Conservation (phyloP, 345 rosid genomes). For the Dovyalis caffra region DNA sequence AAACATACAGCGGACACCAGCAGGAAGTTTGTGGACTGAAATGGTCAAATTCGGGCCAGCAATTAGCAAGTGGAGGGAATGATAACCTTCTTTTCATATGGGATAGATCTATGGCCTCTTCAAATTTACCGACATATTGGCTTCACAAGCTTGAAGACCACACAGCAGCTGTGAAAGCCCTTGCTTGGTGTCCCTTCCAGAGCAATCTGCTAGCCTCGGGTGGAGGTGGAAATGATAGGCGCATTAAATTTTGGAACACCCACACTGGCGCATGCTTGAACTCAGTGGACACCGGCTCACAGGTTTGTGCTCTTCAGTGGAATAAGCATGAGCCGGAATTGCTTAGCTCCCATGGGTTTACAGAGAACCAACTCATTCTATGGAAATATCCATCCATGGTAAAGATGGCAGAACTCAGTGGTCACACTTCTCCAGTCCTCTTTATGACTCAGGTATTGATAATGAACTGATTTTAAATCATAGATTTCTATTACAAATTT, state of each 20-base stretch:
- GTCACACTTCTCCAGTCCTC: constrained; percentile 46
- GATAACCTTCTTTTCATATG: constrained; percentile 21
- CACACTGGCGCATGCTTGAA: constrained; percentile 51
- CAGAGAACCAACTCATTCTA: constrained; percentile 41
- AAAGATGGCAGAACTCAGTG: constrained; percentile 44
- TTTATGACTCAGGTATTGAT: constrained; percentile 35
- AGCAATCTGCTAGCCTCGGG: constrained; percentile 46
- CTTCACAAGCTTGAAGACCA: constrained; percentile 52
- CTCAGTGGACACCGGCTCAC: constrained; percentile 42
- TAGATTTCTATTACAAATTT: not conserved
- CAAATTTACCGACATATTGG: constrained; percentile 40
- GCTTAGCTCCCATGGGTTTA: constrained; percentile 49
- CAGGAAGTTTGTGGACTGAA: constrained; percentile 29
- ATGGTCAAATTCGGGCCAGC: constrained; percentile 30
- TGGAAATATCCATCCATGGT: constrained; percentile 40
- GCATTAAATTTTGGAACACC: constrained; percentile 49
- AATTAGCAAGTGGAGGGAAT: constrained; percentile 30
- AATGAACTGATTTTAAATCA: not conserved
- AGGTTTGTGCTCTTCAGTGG: constrained; percentile 46
- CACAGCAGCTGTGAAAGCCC: constrained; percentile 51
- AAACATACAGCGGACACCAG: constrained; percentile 21
- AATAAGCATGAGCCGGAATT: constrained; percentile 46
- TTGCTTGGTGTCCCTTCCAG: constrained; percentile 57
- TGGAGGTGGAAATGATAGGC: constrained; percentile 42
- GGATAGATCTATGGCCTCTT: constrained; percentile 36